These are phyloP conservation scores for Zopfia rhizophila DNA, from an alignment of 2,329 filamentous ascomycete genomes.

Conservation along the genomic window DNA sequence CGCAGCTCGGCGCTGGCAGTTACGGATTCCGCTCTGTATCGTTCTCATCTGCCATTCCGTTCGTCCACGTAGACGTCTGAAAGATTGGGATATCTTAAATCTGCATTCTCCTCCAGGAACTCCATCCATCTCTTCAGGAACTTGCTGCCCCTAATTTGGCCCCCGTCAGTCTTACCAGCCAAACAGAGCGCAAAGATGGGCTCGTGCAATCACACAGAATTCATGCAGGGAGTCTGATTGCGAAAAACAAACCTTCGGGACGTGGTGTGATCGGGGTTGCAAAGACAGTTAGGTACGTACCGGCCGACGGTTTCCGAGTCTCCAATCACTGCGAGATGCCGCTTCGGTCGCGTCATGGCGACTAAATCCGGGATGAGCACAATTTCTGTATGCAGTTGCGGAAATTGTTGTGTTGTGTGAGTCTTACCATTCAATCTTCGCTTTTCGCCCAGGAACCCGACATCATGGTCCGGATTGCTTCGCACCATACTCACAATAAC, in stretches of 20 bases:
- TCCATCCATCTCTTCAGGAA: constrained; percentile 94
- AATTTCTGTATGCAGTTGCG: constrained; percentile 17
- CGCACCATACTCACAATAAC: constrained; percentile 93
- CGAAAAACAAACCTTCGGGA: constrained; percentile 13
- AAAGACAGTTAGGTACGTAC: constrained; percentile 65
- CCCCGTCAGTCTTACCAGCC: constrained; percentile 23
- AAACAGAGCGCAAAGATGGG: constrained; percentile 18
- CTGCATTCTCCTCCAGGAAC: constrained; percentile 87
- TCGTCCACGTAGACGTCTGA: constrained; percentile 54
- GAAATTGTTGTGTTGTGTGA: constrained; percentile 10
- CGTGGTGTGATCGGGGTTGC: neutral
- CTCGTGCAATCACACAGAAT: constrained; percentile 15
- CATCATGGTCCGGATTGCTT: constrained; percentile 86
- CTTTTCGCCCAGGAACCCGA: constrained; percentile 93
- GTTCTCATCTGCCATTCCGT: constrained; percentile 31
- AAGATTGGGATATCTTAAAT: constrained; percentile 86
- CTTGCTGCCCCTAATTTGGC: constrained; percentile 72
- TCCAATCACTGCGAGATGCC: constrained; percentile 89
- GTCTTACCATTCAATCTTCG: constrained; percentile 86
- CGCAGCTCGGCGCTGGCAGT: constrained; percentile 16
- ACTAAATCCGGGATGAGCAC: constrained; percentile 64
- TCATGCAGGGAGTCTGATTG: constrained; percentile 23
- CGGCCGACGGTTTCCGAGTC: constrained; percentile 92
- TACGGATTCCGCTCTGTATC: constrained; percentile 16
- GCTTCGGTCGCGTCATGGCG: constrained; percentile 94